A percentile compares a stretch with the other conserved stretches of the same genome.
phyloP scores from a whole-genome alignment of 1,284 basidiomycete genomes.

The Moniliophthora roreri region DNA sequence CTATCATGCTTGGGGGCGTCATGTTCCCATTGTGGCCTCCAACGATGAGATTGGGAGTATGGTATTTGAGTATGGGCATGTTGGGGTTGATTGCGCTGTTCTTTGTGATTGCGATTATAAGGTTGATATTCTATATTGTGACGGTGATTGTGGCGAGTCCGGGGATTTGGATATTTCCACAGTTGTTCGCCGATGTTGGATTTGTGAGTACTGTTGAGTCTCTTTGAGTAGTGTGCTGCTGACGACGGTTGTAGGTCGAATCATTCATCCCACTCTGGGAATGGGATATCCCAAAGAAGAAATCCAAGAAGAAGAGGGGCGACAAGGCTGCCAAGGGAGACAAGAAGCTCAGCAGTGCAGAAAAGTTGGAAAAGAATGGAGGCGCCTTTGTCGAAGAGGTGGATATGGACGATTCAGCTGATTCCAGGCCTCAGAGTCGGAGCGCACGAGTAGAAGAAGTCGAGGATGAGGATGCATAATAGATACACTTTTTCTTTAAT shows the following conservation, averaged over 20 bases:
- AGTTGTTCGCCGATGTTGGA: slow-evolving; percentile 97
- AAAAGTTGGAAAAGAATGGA: slow-evolving; percentile 17
- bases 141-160: slow-evolving; percentile 86
- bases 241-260: slow-evolving; percentile 65
- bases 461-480: slow-evolving; percentile 51
- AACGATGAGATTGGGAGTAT: slow-evolving; percentile 91
- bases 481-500: neutral
- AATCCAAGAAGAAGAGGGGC: slow-evolving; percentile 68
- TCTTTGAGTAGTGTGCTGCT: slow-evolving; percentile 3
- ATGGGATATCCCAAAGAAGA: slow-evolving; percentile 95
- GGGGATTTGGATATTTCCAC: slow-evolving; percentile 99
- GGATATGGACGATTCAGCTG: slow-evolving; percentile 51
- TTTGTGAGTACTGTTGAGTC: slow-evolving; percentile 69
- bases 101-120: slow-evolving; percentile 89
- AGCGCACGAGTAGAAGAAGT: slow-evolving; percentile 60
- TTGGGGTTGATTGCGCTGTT: slow-evolving; percentile 90
- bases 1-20: slow-evolving; percentile 92
- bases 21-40: slow-evolving; percentile 99
- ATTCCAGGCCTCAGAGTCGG: slow-evolving; percentile 60
- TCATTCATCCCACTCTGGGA: slow-evolving; percentile 98
- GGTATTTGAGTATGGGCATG: slow-evolving; percentile 90
- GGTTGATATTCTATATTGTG: slow-evolving; percentile 93
- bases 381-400: slow-evolving; percentile 52
- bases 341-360: slow-evolving; percentile 30
- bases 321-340: slow-evolving; percentile 40